Base-by-base conservation (phyloP, 805 yeast species). In the Brettanomyces naardenensis region DNA sequence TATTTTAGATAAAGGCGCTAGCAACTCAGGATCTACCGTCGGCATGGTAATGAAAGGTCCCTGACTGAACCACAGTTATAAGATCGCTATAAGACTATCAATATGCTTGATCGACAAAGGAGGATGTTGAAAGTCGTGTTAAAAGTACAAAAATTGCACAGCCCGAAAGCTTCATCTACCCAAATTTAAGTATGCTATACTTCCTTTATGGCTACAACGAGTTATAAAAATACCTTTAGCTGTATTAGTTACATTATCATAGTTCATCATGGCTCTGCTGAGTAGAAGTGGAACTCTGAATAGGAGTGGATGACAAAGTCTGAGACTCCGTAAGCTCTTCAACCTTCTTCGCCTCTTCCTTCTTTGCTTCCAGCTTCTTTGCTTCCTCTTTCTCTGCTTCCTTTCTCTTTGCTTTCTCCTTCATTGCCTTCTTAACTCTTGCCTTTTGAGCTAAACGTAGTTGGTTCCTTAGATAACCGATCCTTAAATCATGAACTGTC, bases 1-100 rank as follows among this genome's bases (percentile, higher is more conserved):
- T 13, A 59, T 54, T 37, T 47, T 45, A 1, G 58, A 51, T 14
- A 62, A 41, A 3, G 65, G 61, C 2, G 51, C 54, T 14, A 60
- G 46, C 22, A 61, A 41, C 37, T 56, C 59, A 3, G 64, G 54
- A 35, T 62, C 65, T 28, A 57, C 46, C n/a, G 51, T 43, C 4
- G 62, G 56, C 63, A 58, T 58, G 23, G 17, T 31, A 26, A 19
- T 13, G 15, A 31, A 20, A 10, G 17, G 17, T 17, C 11, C 27
- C 27, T 23, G 9, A 23, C n/a, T n/a, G n/a, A n/a, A n/a, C n/a
- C n/a, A n/a, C n/a, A n/a, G n/a, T n/a, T 23, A 10, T 9, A 23
- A n/a, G 21, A 27, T 18, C 22, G n/a, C 15, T 15, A 23, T 9
- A 23, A 23, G 13, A 23, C 27, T 9, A 23, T 13, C 13, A 23